A percentile compares a stretch with the other conserved stretches of the same genome.
phyloP scores from a whole-genome alignment of 1,284 basidiomycete genomes.

The Blastosporella zonata region DNA sequence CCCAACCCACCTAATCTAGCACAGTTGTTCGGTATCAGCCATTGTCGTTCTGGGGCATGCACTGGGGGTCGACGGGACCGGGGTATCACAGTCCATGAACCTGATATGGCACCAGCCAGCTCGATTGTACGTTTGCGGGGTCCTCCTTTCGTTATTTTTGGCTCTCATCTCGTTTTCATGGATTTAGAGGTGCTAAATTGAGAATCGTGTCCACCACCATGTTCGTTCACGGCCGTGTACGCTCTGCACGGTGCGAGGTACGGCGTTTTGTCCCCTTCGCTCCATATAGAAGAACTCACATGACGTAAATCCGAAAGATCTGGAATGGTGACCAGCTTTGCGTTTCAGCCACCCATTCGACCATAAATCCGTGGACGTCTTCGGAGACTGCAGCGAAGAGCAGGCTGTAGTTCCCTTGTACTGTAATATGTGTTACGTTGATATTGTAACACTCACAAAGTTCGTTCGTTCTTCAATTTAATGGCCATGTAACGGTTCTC shows the following conservation, averaged over 20 bases:
- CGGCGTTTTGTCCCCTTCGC: background rate
- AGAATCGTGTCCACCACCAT: conserved; percentile 41
- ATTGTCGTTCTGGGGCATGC: conserved; percentile 39
- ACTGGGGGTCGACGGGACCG: conserved; percentile 37
- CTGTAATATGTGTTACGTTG: background rate
- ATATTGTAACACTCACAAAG: conserved; percentile 3
- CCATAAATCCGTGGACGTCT: conserved; percentile 27
- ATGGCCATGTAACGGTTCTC: background rate
- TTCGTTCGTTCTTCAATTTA: background rate
- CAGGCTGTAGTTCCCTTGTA: conserved; percentile 13
- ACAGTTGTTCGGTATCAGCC: conserved; percentile 44
- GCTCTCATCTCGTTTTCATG: background rate
- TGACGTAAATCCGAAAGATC: conserved; percentile 22
- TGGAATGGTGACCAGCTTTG: conserved; percentile 38
- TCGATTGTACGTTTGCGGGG: conserved; percentile 36
- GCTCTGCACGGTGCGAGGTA: conserved; percentile 47
- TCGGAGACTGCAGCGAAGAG: conserved; percentile 1
- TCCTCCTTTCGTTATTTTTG: too few relatives aligned
- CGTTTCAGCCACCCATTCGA: conserved; percentile 45
- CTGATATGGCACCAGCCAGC: conserved; percentile 47
- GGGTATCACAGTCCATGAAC: conserved; percentile 50
- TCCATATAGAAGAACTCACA: background rate
- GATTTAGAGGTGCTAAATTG: conserved; percentile 41
- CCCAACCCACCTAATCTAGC: conserved; percentile 4
- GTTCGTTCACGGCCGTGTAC: conserved; percentile 38